phyloP scores from a whole-genome alignment of 2,329 filamentous ascomycete genomes.

The Pseudopyrenochaeta lycopersici region DNA sequence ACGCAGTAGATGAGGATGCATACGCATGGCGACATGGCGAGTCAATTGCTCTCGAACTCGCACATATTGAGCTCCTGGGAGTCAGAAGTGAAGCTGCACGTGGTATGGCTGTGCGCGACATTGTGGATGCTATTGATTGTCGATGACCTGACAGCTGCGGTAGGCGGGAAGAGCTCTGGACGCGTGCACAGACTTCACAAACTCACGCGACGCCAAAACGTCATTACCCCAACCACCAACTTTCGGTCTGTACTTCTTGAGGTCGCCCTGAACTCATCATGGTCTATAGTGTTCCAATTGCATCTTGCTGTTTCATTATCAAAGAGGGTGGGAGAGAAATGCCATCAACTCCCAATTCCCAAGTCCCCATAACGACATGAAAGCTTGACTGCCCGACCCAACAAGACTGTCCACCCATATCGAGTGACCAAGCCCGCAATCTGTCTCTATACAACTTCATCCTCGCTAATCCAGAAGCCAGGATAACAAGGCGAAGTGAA shows the following conservation, averaged over 20 bases:
- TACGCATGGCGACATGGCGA: slow-evolving; percentile 36
- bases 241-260: background rate
- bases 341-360: background rate
- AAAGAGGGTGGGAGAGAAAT: background rate
- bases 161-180: slow-evolving; percentile 5
- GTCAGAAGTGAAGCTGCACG: slow-evolving; percentile 30
- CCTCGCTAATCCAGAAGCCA: background rate
- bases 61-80: slow-evolving; percentile 19
- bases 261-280: background rate
- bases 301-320: too few species aligned
- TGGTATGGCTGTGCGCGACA: slow-evolving; percentile 37
- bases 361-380: background rate
- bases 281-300: background rate
- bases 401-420: background rate
- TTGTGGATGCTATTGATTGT: slow-evolving; percentile 14
- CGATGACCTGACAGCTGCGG: background rate
- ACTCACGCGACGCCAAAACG: background rate
- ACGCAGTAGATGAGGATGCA: slow-evolving; percentile 11
- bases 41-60: slow-evolving; percentile 30
- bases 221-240: background rate
- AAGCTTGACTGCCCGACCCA: too few species aligned
- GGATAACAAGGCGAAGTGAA: background rate
- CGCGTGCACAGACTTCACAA: slow-evolving; percentile 6
- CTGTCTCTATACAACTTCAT: background rate
- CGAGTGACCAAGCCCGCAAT: background rate